Percentiles rank a stretch among this genome's conserved stretches.
Conservation (phyloP, 2,329 filamentous ascomycete species). For the Beauveria rudraprayagi region DNA sequence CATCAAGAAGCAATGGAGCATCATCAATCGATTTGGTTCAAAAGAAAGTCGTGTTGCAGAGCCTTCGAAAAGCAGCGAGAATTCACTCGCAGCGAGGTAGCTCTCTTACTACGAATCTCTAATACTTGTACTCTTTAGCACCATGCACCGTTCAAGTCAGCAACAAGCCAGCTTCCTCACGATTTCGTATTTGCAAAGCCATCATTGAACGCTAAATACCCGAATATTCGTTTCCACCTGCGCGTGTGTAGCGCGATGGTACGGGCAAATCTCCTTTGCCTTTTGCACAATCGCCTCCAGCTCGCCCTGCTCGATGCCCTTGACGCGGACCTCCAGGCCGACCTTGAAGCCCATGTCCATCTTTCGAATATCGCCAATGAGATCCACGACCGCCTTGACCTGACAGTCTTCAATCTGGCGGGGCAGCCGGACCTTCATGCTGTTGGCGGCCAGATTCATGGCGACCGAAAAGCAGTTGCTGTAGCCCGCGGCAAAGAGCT, state of each 20-base stretch:
- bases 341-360: constrained; percentile 5
- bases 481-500: constrained; percentile 2
- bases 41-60: background rate
- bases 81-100: background rate
- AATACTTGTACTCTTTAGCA: no score
- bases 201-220: background rate
- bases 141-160: no score
- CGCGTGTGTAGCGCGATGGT: background rate
- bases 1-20: background rate
- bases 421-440: background rate
- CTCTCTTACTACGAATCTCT: no score
- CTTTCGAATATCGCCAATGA: background rate
- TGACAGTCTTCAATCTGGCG: background rate
- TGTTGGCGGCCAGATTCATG: constrained; percentile 4
- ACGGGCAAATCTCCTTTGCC: constrained; percentile 1
- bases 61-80: background rate
- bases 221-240: background rate
- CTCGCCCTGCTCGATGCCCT: background rate
- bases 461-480: constrained; percentile 6
- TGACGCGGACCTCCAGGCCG: constrained; percentile 1
- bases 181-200: background rate
- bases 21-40: background rate
- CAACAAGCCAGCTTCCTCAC: no score
- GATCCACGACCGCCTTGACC: background rate
- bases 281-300: background rate